Evolutionary conservation across 768 basidiomycete genomes (phyloP).

Genomic region (Mycena epipterygia): DNA sequence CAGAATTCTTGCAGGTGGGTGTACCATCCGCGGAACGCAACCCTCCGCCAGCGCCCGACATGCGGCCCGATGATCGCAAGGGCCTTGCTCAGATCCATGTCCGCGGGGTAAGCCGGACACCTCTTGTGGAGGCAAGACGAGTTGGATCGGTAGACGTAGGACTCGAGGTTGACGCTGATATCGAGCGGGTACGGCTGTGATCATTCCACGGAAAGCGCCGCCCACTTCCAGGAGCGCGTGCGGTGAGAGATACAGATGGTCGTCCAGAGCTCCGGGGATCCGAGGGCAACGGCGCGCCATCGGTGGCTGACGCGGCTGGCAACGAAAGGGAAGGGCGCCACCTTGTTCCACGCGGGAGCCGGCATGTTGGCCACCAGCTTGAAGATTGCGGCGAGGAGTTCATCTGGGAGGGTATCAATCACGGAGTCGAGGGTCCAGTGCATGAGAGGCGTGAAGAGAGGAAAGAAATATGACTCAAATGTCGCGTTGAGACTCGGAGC

Average conservation of each 20-base stretch:
- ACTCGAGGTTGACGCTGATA: constrained; percentile 17
- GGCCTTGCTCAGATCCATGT: not conserved
- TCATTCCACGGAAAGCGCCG: not conserved
- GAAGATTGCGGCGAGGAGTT: not conserved
- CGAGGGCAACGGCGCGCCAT: not conserved
- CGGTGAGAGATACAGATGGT: not conserved
- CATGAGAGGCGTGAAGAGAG: too few relatives aligned
- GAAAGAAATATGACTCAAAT: too few relatives aligned
- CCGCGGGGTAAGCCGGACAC: not conserved
- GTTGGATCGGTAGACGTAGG: not conserved
- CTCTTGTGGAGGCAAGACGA: not conserved
- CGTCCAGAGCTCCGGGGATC: constrained; percentile 1
- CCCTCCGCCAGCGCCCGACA: constrained; percentile 10
- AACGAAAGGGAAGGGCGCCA: not conserved
- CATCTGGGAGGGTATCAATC: constrained; percentile 11
- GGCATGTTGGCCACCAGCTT: constrained; percentile 7
- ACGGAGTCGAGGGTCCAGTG: not conserved
- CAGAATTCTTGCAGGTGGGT: not conserved
- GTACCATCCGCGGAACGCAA: not conserved
- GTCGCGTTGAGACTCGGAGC: too few relatives aligned
- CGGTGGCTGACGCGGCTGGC: constrained; percentile 2
- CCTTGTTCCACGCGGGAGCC: not conserved
- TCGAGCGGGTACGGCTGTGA: not conserved
- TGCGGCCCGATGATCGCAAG: constrained; percentile 2
- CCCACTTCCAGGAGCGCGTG: not conserved